Evolutionary conservation across 1,284 basidiomycete genomes (phyloP).

Genomic region (Apiotrichum domesticum): DNA sequence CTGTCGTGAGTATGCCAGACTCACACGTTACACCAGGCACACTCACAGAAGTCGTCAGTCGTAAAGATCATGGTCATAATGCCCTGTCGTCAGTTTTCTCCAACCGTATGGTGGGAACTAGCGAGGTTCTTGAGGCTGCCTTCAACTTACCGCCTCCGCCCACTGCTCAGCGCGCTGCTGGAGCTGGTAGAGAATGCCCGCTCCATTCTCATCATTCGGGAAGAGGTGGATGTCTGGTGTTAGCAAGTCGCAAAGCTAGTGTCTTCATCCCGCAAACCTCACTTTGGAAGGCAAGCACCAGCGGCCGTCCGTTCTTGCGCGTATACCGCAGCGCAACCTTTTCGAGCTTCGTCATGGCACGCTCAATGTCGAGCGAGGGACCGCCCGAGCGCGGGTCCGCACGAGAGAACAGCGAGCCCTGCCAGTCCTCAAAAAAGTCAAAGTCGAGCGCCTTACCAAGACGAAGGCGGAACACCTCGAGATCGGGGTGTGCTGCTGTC

Average conservation of each 20-base stretch:
- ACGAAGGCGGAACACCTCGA: constrained; percentile 69
- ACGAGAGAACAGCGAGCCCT: constrained; percentile 61
- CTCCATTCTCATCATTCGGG: constrained; percentile 70
- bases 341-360: constrained; percentile 77
- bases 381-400: constrained; percentile 78
- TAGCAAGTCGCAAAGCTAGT: not conserved
- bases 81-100: constrained; percentile 47
- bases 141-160: constrained; percentile 64
- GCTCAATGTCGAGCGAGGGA: constrained; percentile 71
- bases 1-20: constrained; percentile 41
- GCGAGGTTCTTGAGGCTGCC: not conserved
- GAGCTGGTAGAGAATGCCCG: constrained; percentile 68
- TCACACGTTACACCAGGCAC: not conserved
- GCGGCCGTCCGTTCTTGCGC: constrained; percentile 56
- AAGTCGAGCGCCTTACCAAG: constrained; percentile 63
- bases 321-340: constrained; percentile 69
- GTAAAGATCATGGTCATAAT: constrained; percentile 73
- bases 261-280: constrained; percentile 3
- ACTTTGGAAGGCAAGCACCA: constrained; percentile 67
- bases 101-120: constrained; percentile 1
- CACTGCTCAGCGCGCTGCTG: constrained; percentile 79
- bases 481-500: constrained; percentile 57
- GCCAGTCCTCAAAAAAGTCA: constrained; percentile 61
- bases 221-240: constrained; percentile 61
- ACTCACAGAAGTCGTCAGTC: constrained; percentile 67